Evolutionary conservation across 257 asterid genomes (phyloP).

Genomic region (Lantana camara): DNA sequence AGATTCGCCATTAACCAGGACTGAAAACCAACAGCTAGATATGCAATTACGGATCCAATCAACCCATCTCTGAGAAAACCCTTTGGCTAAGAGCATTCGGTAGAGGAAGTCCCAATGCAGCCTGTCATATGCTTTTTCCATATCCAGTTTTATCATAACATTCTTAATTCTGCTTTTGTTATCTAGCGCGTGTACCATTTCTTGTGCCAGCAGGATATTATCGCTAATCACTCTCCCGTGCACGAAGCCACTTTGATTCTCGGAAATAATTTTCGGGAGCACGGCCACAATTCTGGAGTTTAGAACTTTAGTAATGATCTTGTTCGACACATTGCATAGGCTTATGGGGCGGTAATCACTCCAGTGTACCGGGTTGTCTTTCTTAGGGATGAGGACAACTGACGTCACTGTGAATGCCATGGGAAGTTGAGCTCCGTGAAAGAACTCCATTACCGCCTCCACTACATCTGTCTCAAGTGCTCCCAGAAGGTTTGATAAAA

Average conservation of each 20-base stretch:
- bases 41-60: background rate
- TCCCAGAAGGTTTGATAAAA: background rate
- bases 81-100: no score
- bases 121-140: no score
- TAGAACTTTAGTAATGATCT: background rate
- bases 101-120: no score
- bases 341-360: background rate
- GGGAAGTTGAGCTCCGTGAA: background rate
- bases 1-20: background rate
- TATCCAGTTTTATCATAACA: no score
- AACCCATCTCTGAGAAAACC: background rate
- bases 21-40: background rate
- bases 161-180: no score
- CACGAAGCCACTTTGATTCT: background rate
- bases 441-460: background rate
- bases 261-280: background rate
- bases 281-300: background rate
- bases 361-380: no score
- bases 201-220: no score
- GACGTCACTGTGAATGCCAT: background rate
- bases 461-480: background rate
- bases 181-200: no score
- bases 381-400: background rate
- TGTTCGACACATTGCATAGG: background rate
- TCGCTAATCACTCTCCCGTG: no score